Evolutionary conservation across 441 rosid genomes (phyloP).

Genomic region (Aleurites moluccanus): DNA sequence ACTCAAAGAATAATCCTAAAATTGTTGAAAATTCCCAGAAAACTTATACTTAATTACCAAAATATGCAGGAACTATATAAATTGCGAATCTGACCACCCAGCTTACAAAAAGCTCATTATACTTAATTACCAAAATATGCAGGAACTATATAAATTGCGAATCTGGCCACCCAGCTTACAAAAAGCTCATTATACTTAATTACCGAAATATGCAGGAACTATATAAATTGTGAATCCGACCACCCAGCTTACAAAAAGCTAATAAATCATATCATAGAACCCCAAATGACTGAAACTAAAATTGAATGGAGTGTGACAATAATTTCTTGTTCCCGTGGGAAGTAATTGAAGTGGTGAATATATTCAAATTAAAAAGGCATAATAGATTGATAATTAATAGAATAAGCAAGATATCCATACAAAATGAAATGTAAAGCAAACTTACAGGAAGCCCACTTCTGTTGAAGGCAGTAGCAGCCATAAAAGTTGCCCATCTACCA

Average conservation of each 20-base stretch:
- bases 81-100: background rate
- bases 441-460: constrained; percentile 97
- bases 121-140: background rate
- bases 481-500: constrained; percentile 80
- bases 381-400: background rate
- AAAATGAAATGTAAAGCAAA: constrained; percentile 29
- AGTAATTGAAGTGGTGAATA: background rate
- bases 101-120: background rate
- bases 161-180: background rate
- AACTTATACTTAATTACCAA: background rate
- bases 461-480: constrained; percentile 73
- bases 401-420: constrained; percentile 15
- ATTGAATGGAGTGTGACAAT: background rate
- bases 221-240: background rate
- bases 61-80: background rate
- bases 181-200: background rate
- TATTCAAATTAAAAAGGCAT: background rate
- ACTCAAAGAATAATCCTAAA: background rate
- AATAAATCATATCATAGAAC: background rate
- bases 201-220: background rate
- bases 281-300: background rate
- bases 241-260: background rate
- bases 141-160: background rate
- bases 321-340: background rate
- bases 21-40: background rate